Conservation (phyloP, 2,329 filamentous ascomycete species). For the Trichoderma aggressivum region DNA sequence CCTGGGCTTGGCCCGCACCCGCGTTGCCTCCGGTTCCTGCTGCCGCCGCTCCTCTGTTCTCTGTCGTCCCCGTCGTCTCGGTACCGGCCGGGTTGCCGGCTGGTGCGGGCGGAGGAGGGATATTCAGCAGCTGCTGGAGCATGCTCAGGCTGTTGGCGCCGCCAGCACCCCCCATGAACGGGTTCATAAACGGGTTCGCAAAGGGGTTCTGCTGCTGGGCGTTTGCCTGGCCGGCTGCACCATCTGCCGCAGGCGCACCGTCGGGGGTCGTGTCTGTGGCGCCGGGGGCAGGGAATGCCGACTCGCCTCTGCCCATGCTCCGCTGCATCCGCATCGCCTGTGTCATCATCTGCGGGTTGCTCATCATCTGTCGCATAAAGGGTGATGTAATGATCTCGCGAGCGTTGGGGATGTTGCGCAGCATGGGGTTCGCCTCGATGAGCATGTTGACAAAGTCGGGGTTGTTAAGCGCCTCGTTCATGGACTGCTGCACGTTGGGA, state of each 20-base stretch:
- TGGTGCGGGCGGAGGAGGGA: neutral
- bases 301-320: conserved; percentile 56
- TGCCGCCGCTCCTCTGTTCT: conserved; percentile 22
- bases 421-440: conserved; percentile 85
- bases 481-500: conserved; percentile 77
- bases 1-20: conserved; percentile 30
- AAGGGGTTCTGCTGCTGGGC: conserved; percentile 42
- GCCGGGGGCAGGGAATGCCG: conserved; percentile 82
- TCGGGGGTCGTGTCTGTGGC: conserved; percentile 82
- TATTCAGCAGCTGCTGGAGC: conserved; percentile 30
- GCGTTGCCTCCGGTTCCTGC: neutral
- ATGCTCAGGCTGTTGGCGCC: conserved; percentile 19
- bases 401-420: conserved; percentile 69
- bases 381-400: conserved; percentile 85
- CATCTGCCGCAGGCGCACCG: conserved; percentile 32
- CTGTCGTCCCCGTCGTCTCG: conserved; percentile 22
- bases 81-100: neutral
- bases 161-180: conserved; percentile 24
- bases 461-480: conserved; percentile 95
- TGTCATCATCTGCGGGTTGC: conserved; percentile 79
- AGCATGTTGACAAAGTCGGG: conserved; percentile 93
- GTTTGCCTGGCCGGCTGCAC: neutral
- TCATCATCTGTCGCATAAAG: conserved; percentile 87
- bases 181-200: conserved; percentile 32
- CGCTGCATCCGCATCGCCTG: conserved; percentile 81